Evolutionary conservation across 768 basidiomycete genomes (phyloP).

Genomic region (Psilocybe subaeruginosa): DNA sequence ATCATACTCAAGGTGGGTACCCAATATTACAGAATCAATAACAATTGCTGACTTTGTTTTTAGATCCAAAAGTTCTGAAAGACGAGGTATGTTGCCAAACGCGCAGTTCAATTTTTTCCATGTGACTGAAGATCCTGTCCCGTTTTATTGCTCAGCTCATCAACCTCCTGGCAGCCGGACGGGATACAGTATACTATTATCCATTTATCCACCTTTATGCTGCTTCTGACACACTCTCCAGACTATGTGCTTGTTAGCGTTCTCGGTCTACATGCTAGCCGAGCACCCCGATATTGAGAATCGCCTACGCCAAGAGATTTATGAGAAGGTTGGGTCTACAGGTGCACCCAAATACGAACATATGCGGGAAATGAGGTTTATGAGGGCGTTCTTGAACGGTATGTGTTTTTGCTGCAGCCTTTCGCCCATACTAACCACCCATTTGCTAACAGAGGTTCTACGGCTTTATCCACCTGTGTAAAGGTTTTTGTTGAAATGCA

Average conservation of each 20-base stretch:
- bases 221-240: constrained; percentile 11
- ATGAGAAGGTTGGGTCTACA: constrained; percentile 37
- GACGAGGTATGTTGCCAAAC: constrained; percentile 15
- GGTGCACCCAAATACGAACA: constrained; percentile 44
- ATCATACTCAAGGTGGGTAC: constrained; percentile 21
- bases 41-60: neutral
- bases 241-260: constrained; percentile 44
- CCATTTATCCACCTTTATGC: neutral
- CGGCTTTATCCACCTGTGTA: constrained; percentile 40
- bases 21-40: neutral
- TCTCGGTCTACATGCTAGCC: constrained; percentile 23
- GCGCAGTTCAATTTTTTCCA: neutral
- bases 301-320: constrained; percentile 42
- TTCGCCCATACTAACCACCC: neutral
- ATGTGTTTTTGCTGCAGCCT: neutral
- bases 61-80: constrained; percentile 18
- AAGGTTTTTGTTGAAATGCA: neutral
- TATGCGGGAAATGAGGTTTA: constrained; percentile 46
- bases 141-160: constrained; percentile 30
- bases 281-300: constrained; percentile 37
- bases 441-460: constrained; percentile 37
- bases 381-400: constrained; percentile 35
- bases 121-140: constrained; percentile 9
- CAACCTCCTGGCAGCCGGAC: constrained; percentile 51
- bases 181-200: constrained; percentile 43